Evolutionary conservation across 2,329 filamentous ascomycete genomes (phyloP).

Genomic region (Chaetomium sp.): DNA sequence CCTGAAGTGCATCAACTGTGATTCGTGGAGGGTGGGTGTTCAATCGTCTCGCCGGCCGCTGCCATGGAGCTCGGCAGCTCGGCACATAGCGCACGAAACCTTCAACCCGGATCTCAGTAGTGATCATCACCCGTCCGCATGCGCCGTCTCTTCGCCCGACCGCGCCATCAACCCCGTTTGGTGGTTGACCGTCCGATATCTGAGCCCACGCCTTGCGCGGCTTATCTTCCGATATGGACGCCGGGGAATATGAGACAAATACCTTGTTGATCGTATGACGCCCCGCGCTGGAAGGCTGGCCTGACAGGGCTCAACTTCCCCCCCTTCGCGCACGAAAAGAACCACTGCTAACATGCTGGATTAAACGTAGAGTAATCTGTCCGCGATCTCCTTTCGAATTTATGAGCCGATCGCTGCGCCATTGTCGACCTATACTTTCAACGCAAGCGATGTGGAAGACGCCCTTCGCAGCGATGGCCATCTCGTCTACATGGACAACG

Average conservation of each 20-base stretch:
- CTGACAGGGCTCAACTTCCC: no score
- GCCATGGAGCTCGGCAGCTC: conserved; percentile 24
- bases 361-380: conserved; percentile 46
- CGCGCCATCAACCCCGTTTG: conserved; percentile 13
- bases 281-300: not conserved
- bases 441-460: conserved; percentile 46
- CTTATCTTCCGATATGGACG: conserved; percentile 48
- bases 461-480: conserved; percentile 46
- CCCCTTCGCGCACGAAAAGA: not conserved
- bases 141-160: conserved; percentile 12
- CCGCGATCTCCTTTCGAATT: conserved; percentile 47
- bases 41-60: conserved; percentile 11
- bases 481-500: conserved; percentile 46
- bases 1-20: conserved; percentile 1
- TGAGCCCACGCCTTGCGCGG: conserved; percentile 21
- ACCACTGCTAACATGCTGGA: not conserved
- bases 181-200: conserved; percentile 20
- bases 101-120: not conserved
- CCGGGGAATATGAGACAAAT: conserved; percentile 58
- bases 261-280: conserved; percentile 49
- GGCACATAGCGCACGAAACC: conserved; percentile 17
- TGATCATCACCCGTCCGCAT: conserved; percentile 10
- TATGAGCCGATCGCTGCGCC: conserved; percentile 45
- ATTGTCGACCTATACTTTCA: conserved; percentile 38
- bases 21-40: conserved; percentile 14